Conservation (phyloP, 345 rosid genomes). For the Pugionium cornutum region DNA sequence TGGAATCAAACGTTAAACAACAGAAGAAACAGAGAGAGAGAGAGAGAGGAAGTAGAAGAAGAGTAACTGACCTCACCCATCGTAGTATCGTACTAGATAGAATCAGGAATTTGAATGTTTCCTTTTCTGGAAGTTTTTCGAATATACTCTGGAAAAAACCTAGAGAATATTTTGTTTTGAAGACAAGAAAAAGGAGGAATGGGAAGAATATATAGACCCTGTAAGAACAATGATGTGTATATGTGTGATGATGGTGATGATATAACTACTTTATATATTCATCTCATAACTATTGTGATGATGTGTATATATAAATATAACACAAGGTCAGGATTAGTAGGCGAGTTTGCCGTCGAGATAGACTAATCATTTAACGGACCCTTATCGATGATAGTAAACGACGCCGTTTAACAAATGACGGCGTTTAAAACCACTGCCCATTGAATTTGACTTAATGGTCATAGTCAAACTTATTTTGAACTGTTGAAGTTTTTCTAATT, state of each 20-base stretch:
- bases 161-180: conserved; percentile 36
- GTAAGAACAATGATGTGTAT: not conserved
- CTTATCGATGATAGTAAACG: conserved; percentile 31
- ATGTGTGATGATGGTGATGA: conserved; percentile 25
- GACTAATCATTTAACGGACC: conserved; percentile 38
- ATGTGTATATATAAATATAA: conserved; percentile 5
- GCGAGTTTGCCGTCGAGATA: conserved; percentile 45
- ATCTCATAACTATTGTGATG: not conserved
- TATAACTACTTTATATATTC: not conserved
- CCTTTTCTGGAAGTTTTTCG: conserved; percentile 17
- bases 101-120: not conserved
- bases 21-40: not conserved
- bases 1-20: not conserved
- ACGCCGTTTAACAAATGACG: conserved; percentile 40
- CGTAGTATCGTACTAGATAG: not conserved
- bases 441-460: not conserved
- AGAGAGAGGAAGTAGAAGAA: not conserved
- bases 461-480: conserved; percentile 6
- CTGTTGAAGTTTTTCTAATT: no score
- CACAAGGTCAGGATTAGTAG: conserved; percentile 41
- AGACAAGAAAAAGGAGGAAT: conserved; percentile 34
- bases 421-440: conserved; percentile 4
- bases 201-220: conserved; percentile 40
- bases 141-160: conserved; percentile 18
- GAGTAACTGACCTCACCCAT: conserved; percentile 61